Evolutionary conservation across 2,329 filamentous ascomycete genomes (phyloP), one percentile per base, ranked within the genome.

Genomic region (Penicillium sp.): DNA sequence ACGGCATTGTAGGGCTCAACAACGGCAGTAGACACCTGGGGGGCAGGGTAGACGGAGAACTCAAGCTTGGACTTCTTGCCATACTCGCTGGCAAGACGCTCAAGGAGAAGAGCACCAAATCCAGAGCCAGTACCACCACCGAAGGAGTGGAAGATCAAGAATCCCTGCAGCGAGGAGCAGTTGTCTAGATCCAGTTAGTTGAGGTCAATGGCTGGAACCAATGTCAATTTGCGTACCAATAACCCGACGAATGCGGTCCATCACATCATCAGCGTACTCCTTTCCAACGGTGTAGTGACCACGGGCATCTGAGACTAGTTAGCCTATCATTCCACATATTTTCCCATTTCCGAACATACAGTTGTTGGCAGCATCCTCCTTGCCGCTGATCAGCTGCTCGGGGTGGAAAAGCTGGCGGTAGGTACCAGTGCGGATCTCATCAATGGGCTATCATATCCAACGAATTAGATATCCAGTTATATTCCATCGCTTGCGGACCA

Each of bases 241-340:
- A 65, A 88, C 83, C 65, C 85, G 83, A 65, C 85, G 84, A 67
- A 88, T 82, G 67, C 84, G 84, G 66, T 88, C 85, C 69, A 87
- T 80, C 56, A 88, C 85, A 54, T 77, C 80, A 67, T 88, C 85
- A 58, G 86, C 81, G 66, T 88, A 80, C 71, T 88, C 86, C 77
- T 88, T 88, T 68, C 86, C 86, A 68, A 88, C 83, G 45, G 86
- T 88, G 73, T 88, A 88, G 75, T 88, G 86, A 60, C 86, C 86
- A 76, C 86, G 83, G 62, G 86, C 86, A 77, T 88, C 82, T 84
- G 50, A 33, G n/a, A 31, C 14, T 13, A 46, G 70, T 61, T 69
- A 64, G 49, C 39, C 57, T 43, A n/a, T 26, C 6, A 5, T 21
- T 19, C 19, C 19, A 21, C 49, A 39, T 25, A 19, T 42, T 27